Evolutionary conservation across 164 flowering plant genomes (phyloP).

Genomic region (Aristolochia fimbriata): DNA sequence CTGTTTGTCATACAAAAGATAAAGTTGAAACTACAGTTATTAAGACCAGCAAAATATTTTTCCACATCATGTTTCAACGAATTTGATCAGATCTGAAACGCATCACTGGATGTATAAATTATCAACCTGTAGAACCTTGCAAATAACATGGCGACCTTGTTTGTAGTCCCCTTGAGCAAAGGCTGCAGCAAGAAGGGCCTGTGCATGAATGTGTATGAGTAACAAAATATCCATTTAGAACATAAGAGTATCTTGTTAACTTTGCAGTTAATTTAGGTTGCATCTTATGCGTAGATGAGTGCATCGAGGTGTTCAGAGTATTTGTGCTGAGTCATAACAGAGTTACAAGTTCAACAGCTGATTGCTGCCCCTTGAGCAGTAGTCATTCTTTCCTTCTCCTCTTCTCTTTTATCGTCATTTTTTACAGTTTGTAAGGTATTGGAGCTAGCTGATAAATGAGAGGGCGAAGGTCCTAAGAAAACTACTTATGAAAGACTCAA

Average conservation of each 20-base stretch:
- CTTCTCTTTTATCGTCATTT: too few species aligned
- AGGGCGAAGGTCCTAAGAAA: too few species aligned
- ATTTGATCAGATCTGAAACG: neutral
- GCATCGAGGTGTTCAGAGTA: neutral
- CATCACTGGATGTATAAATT: neutral
- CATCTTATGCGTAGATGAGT: neutral
- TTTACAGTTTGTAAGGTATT: too few species aligned
- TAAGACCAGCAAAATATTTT: neutral
- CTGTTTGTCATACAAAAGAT: conserved; percentile 26
- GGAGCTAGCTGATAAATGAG: too few species aligned
- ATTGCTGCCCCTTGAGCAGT: too few species aligned
- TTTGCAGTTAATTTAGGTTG: neutral
- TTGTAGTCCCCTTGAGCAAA: conserved; percentile 57
- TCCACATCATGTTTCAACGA: neutral
- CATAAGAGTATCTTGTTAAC: neutral
- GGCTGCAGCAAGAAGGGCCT: conserved; percentile 82
- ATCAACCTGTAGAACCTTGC: conserved; percentile 57
- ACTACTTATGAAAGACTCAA: too few species aligned
- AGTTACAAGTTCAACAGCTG: neutral
- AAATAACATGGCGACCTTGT: conserved; percentile 54
- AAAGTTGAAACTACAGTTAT: neutral
- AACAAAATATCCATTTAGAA: neutral
- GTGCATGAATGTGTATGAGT: conserved; percentile 7
- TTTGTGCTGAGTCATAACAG: neutral
- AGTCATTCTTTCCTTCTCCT: too few species aligned